Evolutionary conservation across 768 basidiomycete species (phyloP).

Genomic region (Kwoniella botswanensis): DNA sequence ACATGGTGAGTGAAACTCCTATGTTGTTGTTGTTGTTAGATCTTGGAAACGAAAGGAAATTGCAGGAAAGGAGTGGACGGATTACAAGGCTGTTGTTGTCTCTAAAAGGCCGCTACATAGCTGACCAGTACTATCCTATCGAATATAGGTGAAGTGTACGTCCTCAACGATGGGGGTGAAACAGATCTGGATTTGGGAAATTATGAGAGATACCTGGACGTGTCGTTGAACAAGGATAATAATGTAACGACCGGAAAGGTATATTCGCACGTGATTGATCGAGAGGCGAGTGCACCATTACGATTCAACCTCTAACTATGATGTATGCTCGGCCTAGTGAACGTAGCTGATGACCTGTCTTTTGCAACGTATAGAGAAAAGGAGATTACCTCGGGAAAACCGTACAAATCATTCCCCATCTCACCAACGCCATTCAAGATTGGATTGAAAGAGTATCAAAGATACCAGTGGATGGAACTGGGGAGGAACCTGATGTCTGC

Average conservation of each 20-base stretch:
- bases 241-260: conserved; percentile 99
- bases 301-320: not conserved
- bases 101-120: not conserved
- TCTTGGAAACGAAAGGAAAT: not conserved
- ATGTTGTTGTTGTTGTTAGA: not conserved
- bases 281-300: conserved; percentile 70
- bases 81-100: too few species aligned
- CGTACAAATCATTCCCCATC: conserved; percentile 94
- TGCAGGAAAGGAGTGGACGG: too few species aligned
- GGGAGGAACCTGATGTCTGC: conserved; percentile 91
- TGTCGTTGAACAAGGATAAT: conserved; percentile 91
- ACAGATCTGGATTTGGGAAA: conserved; percentile 98
- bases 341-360: too few species aligned
- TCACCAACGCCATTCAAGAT: conserved; percentile 96
- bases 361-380: conserved; percentile 50
- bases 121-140: not conserved
- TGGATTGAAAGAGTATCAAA: conserved; percentile 96
- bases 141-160: conserved; percentile 86
- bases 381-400: conserved; percentile 90
- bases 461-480: conserved; percentile 92
- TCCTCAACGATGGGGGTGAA: conserved; percentile 96
- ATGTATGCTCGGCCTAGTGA: not conserved
- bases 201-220: conserved; percentile 96
- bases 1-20: conserved; percentile 71
- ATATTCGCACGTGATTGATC: conserved; percentile 94